A percentile compares a stretch with the other conserved stretches of the same genome.
These are phyloP conservation scores for Populus deltoides DNA, from an alignment of 345 rosid species.

Conservation along the genomic window DNA sequence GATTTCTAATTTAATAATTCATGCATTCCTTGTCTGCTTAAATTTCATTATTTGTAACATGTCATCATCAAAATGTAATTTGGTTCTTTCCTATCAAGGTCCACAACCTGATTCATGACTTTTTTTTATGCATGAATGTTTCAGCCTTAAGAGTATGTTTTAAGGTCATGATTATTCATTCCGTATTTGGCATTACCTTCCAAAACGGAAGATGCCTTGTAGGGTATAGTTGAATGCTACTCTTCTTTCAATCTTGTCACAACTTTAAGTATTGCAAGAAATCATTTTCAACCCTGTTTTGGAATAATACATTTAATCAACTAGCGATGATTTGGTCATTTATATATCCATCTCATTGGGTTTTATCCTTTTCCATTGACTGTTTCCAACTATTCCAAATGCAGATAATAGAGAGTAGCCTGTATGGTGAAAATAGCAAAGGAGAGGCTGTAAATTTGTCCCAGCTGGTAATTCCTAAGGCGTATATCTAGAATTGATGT, in stretches of 20 bases:
- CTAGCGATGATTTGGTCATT: background rate
- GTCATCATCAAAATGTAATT: background rate
- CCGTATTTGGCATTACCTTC: background rate
- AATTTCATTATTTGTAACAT: background rate
- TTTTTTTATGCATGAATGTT: background rate
- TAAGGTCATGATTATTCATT: background rate
- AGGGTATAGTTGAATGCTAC: background rate
- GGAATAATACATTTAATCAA: background rate
- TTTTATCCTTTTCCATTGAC: conserved; percentile 20
- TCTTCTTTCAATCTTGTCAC: background rate
- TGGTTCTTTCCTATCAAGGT: background rate
- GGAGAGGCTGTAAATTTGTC: conserved; percentile 94
- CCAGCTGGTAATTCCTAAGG: conserved; percentile 70
- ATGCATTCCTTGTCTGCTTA: background rate
- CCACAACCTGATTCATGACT: background rate
- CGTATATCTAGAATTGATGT: conserved; percentile 24
- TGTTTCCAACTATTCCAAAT: conserved; percentile 13
- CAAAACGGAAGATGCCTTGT: background rate
- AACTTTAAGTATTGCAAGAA: background rate
- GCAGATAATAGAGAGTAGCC: conserved; percentile 94
- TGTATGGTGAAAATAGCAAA: conserved; percentile 64
- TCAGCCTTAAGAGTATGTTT: background rate
- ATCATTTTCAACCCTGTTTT: background rate
- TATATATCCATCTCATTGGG: background rate
- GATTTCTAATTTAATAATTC: background rate